Percentiles rank a stretch among this genome's conserved stretches.
These are phyloP conservation scores for Papiliotrema nemorosa DNA, from an alignment of 1,284 basidiomycete species.

Conservation along the genomic window DNA sequence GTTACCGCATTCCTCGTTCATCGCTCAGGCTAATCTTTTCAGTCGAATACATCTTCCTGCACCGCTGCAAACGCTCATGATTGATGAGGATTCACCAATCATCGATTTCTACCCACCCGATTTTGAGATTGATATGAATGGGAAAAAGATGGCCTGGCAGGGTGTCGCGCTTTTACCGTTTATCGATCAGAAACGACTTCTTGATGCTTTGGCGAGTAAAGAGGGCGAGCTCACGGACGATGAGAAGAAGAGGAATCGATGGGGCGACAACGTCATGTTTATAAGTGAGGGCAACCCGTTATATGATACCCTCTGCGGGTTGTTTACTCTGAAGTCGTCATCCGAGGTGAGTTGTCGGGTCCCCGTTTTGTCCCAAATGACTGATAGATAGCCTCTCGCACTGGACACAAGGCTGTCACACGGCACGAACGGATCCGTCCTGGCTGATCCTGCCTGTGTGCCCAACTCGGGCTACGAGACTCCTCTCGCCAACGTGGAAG, in stretches of 20 bases:
- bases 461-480: constrained; percentile 86
- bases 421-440: constrained; percentile 74
- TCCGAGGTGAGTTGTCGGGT: constrained; percentile 60
- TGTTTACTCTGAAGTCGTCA: constrained; percentile 85
- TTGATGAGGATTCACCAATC: constrained; percentile 80
- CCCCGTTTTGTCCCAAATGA: background rate
- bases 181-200: constrained; percentile 80
- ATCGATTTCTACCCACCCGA: constrained; percentile 92
- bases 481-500: constrained; percentile 56
- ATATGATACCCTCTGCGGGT: constrained; percentile 77
- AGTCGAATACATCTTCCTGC: constrained; percentile 84
- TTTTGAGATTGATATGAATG: constrained; percentile 99
- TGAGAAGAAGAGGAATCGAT: constrained; percentile 76
- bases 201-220: constrained; percentile 73
- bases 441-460: constrained; percentile 82
- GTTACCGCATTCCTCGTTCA: constrained; percentile 13
- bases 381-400: constrained; percentile 45
- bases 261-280: constrained; percentile 82
- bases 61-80: constrained; percentile 87
- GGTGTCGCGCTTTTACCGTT: constrained; percentile 95
- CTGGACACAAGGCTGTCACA: constrained; percentile 69
- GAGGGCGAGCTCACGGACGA: constrained; percentile 74
- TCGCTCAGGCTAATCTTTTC: background rate
- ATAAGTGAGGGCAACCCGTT: constrained; percentile 79
- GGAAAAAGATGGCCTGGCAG: constrained; percentile 99